phyloP scores from a whole-genome alignment of 139 green algal species.

The Tetraselmis chui region DNA sequence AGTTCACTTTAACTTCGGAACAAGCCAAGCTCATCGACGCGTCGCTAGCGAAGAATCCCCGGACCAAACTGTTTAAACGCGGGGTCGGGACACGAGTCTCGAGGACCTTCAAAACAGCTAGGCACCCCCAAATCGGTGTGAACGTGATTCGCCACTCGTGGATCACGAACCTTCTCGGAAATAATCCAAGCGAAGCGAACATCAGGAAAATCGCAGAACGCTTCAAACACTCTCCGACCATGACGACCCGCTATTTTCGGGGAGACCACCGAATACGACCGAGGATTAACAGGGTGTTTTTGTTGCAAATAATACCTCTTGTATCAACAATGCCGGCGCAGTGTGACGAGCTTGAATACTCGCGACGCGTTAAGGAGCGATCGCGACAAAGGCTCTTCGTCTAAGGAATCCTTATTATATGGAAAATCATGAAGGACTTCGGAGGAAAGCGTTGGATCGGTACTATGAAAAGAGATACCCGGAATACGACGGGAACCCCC shows the following conservation, averaged over 20 bases:
- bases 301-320: background rate
- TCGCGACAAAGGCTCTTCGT: too few species aligned
- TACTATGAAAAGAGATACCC: too few species aligned
- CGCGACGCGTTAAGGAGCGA: too few species aligned
- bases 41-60: background rate
- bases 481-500: too few species aligned
- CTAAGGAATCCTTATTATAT: too few species aligned
- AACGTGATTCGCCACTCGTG: background rate
- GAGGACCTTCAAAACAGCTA: background rate
- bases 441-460: too few species aligned
- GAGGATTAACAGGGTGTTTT: background rate
- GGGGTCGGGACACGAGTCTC: background rate
- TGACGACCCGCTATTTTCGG: background rate
- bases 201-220: background rate
- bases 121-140: background rate
- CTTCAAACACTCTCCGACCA: background rate
- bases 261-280: background rate
- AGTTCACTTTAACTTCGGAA: background rate
- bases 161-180: background rate
- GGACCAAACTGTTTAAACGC: background rate
- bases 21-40: background rate
- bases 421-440: too few species aligned
- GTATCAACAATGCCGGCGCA: background rate
- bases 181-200: background rate
- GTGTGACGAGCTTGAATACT: too few species aligned